phyloP scores from a whole-genome alignment of 345 rosid genomes.

The Aegle marmelos region DNA sequence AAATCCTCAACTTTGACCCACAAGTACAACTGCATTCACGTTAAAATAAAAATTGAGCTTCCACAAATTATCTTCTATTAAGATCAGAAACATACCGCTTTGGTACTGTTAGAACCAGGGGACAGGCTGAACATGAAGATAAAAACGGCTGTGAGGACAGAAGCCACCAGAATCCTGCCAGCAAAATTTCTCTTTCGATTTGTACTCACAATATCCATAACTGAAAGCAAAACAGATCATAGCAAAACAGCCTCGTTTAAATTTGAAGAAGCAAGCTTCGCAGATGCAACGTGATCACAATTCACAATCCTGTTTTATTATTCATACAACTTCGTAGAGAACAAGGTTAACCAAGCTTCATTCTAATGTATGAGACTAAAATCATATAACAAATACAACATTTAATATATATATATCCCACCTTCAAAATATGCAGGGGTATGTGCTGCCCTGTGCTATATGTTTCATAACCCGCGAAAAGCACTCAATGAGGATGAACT shows the following conservation, averaged over 20 bases:
- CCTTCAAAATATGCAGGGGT: neutral
- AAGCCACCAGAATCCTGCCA: slow-evolving; percentile 34
- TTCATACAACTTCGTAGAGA: neutral
- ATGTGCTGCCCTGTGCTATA: too few relatives aligned
- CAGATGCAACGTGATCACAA: neutral
- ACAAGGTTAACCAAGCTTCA: neutral
- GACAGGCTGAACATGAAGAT: slow-evolving; percentile 33
- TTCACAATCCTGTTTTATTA: neutral
- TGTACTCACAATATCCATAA: slow-evolving; percentile 31
- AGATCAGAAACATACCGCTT: slow-evolving; percentile 22
- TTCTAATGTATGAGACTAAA: neutral
- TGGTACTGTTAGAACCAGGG: slow-evolving; percentile 15
- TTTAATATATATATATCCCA: neutral
- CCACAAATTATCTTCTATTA: neutral
- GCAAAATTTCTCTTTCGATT: slow-evolving; percentile 24
- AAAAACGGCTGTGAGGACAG: slow-evolving; percentile 28
- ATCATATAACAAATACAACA: neutral
- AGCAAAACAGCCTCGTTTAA: neutral
- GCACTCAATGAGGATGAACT: too few relatives aligned
- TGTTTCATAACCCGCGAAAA: too few relatives aligned
- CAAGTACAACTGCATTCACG: neutral
- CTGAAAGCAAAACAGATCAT: slow-evolving; percentile 20
- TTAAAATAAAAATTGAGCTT: neutral
- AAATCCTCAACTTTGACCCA: neutral
- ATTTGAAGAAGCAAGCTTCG: neutral